Base-by-base conservation (phyloP, 495 filamentous ascomycete species). In the Penicillium mononematosum region DNA sequence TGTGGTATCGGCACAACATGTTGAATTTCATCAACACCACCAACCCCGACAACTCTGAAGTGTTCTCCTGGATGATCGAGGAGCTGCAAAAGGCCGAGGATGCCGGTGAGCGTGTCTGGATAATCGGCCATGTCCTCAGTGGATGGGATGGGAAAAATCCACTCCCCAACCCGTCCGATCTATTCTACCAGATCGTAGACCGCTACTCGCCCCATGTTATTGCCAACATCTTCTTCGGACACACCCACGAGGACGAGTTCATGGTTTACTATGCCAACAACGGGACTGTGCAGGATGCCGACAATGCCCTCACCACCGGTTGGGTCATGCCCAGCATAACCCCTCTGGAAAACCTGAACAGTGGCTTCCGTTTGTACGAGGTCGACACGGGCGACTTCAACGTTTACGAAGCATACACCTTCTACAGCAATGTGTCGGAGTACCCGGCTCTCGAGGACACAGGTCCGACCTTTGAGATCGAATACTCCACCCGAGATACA, bases 141-240 rank as follows among this genome's bases (percentile, higher is more conserved):
- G 81, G 81, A 4, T 83, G 78, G 76, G 78, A 82, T 44, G 82
- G 78, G 14, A 60, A 65, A 3, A 81, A 80, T 45, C 71, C 76
- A 10, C 61, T 84, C 27, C 74, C 74, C 12, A 76, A 77, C 24
- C 81, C 79, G 1, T 78, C 78, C 1, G 73, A 82, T 45, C 70
- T 81, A 42, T 80, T 81, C 56, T 82, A 83, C 63, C 79, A 82
- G 45, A 83, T 85, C 39, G 72, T 83, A 11, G 79, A 80, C 54
- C 76, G 82, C 22, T 83, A 82, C 66, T 78, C 74, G 6, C 79
- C 81, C 0, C 75, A 81, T 46, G 80, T 82, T 0, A 83, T 84
- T 51, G 79, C 80, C 9, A 77, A 76, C 45, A 66, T 81, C 9
- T 83, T 85, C 65, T 85, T 78, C 53, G 81, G 81, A 8, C 81